phyloP scores from a whole-genome alignment of 1,139 yeast genomes.

The Saccharomyces hybrid region DNA sequence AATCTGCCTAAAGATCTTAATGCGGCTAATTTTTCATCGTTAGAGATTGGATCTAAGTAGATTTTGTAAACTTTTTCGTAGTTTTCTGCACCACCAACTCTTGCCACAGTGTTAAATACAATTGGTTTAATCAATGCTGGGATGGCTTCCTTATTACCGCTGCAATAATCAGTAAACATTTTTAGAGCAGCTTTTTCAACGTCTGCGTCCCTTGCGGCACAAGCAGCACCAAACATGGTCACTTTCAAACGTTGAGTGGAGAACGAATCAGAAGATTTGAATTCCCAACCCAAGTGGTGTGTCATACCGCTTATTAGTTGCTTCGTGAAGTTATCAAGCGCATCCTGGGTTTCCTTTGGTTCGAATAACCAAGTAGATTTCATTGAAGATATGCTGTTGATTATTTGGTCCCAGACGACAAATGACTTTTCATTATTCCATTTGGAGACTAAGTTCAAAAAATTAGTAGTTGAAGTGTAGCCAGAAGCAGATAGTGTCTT shows the following conservation, averaged over 20 bases:
- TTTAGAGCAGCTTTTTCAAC: constrained; percentile 48
- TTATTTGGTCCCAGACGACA: constrained; percentile 75
- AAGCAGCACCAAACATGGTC: constrained; percentile 64
- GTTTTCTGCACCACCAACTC: constrained; percentile 53
- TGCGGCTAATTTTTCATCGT: constrained; percentile 73
- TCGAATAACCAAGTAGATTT: constrained; percentile 68
- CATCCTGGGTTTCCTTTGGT: constrained; percentile 46
- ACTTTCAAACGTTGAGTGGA: constrained; percentile 73
- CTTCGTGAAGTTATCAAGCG: constrained; percentile 52
- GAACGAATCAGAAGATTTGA: constrained; percentile 55
- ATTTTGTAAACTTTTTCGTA: constrained; percentile 59
- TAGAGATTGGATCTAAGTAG: constrained; percentile 57
- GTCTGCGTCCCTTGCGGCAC: constrained; percentile 49
- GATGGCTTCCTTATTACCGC: constrained; percentile 60
- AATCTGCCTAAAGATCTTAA: constrained; percentile 70
- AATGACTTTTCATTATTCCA: constrained; percentile 66
- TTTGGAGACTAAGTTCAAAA: constrained; percentile 54
- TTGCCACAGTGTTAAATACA: constrained; percentile 63
- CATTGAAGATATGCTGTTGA: constrained; percentile 47
- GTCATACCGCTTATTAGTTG: constrained; percentile 56
- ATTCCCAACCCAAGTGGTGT: constrained; percentile 61
- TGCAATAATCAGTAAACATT: constrained; percentile 51
- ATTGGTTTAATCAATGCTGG: constrained; percentile 75
- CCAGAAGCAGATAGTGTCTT: constrained; percentile 69
- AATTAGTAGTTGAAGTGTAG: constrained; percentile 56